Evolutionary conservation across 208 protist species (phyloP), one percentile per base, ranked within the genome.

Genomic region (Crithidia brevicula): DNA sequence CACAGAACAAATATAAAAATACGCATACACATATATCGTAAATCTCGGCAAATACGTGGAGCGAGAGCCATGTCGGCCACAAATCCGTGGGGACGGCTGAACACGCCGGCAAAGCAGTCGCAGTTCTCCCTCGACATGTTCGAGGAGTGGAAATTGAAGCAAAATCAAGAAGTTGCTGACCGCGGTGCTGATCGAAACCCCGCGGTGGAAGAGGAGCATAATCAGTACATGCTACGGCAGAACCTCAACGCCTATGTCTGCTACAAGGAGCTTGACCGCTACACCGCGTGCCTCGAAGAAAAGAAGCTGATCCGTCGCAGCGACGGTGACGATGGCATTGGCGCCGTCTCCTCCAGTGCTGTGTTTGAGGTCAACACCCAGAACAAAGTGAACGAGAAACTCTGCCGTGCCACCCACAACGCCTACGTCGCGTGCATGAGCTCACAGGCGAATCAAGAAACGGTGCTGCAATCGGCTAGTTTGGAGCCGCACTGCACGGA

Each of bases 211-310:
- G 84, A 95, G 63, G 82, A 80, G 70, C 81, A 93, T 75, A 89
- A 85, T 59, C 74, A 62, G 18, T 81, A 82, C 70, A 93, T 93
- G 86, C 53, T 95, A 31, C 82, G 83, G 0, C 86, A 91, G 58
- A 93, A 93, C 66, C 72, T 95, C 31, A 93, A 93, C 57, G 85
- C 85, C 18, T 93, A 93, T 65, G 63, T 93, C 4, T 95, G 90
- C 74, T 72, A 92, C 68, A 85, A 79, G 45, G 72, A 89, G 58
- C 72, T 95, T 23, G 90, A 95, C 67, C 51, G 65, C 18, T 95
- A 95, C 74, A 92, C 81, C 4, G 13, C 69, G 3, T 95, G 90
- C 59, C 74, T 95, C 0, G 62, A 82, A 20, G 82, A 86, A 18
- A 86, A 93, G 63, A 63, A 82, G 33, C 61, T 94, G 16, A 84